Evolutionary conservation across 2,329 filamentous ascomycete genomes (phyloP).

Genomic region (Neopestalotiopsis sp.): DNA sequence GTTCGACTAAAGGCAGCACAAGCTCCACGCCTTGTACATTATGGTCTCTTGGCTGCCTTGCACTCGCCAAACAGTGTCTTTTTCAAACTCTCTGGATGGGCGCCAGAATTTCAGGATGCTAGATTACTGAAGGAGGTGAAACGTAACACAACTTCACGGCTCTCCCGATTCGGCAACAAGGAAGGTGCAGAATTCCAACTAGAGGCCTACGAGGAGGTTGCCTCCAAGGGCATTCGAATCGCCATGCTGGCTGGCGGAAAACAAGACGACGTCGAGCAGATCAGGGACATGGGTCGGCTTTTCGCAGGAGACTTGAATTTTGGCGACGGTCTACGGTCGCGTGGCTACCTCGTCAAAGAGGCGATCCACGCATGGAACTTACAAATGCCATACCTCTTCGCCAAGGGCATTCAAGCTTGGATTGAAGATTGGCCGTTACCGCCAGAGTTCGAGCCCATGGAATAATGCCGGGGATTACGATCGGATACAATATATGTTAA

Average conservation of each 20-base stretch:
- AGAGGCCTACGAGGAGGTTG: conserved; percentile 33
- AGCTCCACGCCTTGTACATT: conserved; percentile 32
- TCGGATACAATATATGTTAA: not conserved
- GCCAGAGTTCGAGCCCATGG: conserved; percentile 24
- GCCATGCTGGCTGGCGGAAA: conserved; percentile 36
- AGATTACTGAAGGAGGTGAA: conserved; percentile 39
- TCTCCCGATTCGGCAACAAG: conserved; percentile 21
- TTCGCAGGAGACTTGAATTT: conserved; percentile 25
- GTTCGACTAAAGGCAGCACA: not conserved
- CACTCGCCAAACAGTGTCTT: conserved; percentile 33
- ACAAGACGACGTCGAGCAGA: conserved; percentile 38
- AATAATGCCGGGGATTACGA: not conserved
- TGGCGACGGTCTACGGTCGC: conserved; percentile 30
- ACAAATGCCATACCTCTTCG: conserved; percentile 45
- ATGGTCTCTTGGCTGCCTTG: conserved; percentile 31
- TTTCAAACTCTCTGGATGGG: conserved; percentile 32
- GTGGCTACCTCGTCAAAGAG: conserved; percentile 37
- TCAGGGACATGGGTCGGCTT: conserved; percentile 33
- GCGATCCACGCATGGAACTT: conserved; percentile 47
- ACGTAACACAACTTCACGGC: conserved; percentile 34
- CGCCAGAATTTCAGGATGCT: conserved; percentile 33
- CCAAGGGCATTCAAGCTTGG: conserved; percentile 42
- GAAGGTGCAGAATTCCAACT: conserved; percentile 30
- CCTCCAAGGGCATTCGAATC: conserved; percentile 31
- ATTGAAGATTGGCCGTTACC: conserved; percentile 34